Base-by-base conservation (phyloP, 495 filamentous ascomycete genomes). In the Delitschia confertaspora region DNA sequence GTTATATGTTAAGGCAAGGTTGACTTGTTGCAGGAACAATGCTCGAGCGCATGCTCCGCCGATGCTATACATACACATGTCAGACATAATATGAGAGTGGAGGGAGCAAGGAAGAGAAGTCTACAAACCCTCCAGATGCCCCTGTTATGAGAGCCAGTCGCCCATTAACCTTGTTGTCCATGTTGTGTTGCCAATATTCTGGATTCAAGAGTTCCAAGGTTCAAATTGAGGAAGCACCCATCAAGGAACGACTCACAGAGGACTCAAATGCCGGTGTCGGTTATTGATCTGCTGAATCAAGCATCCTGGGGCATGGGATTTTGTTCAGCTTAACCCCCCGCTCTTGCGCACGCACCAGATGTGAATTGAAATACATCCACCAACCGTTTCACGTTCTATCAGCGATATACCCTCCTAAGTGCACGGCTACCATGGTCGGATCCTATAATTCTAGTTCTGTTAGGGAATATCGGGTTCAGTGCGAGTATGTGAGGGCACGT, bases 1-100 rank as follows among this genome's bases (percentile, higher is more conserved):
- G 27, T 71, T 72, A 58, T 77, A 82, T 11, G 77, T 81, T 11
- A 84, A 58, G 24, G 77, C 79, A 2, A 84, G 67, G 48, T 74
- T 61, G 33, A 65, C 66, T 25, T 74, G 73, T 33, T 73, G 61
- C 4, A 59, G 47, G 39, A 68, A 72, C 14, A 84, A 67, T 21
- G 72, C 69, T 34, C 64, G 65, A 14, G 79, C 74, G 45, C 72
- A 73, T 18, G 75, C 77, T 40, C 72, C 69, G 9, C 79, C 79
- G 32, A 83, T 79, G 22, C 75, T 80, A 45, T 21, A 11, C n/a
- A 7, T 16, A 4, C n/a, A n/a, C n/a, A n/a, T n/a, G n/a, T n/a
- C n/a, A n/a, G n/a, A n/a, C n/a, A n/a, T n/a, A n/a, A n/a, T 6
- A 7, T 20, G 2, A 36, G 33, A 13, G 18, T 6, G 17, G 3